Base-by-base conservation (phyloP, 768 basidiomycete genomes). In the Termitomyces titanicus region DNA sequence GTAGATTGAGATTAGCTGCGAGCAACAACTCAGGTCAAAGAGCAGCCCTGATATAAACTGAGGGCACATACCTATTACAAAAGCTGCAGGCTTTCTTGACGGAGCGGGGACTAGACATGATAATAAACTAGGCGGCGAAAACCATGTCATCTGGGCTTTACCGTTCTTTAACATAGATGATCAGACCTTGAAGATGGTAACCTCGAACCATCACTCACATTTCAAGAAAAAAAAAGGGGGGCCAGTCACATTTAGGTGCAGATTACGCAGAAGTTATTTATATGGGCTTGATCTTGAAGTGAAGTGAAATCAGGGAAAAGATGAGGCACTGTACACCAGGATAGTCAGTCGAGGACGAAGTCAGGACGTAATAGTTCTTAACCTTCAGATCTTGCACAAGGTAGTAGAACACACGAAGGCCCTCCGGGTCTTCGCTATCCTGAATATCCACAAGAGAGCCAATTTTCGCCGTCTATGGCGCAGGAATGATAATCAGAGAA, bases 261-360 rank as follows among this genome's bases (percentile, higher is more conserved):
- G 9, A 29, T 29, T 9, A 29, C 29, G 9, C 29, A 9, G 29
- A 29, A 29, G 29, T 29, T 29, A 9, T 29, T 74, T 84, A 92
- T 63, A 93, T 97, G 13, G 95, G 96, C 80, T 99, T 98, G 81
- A 99, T 98, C 77, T 98, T 98, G 88, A 99, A 98, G 79, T 99
- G 95, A 34, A 99, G 83, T 2, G 94, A 92, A 68, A 99, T 98
- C 59, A 99, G 82, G 9, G 96, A 98, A 72, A 98, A 97, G 63
- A 99, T 95, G 57, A 98, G 82, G 74, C 95, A 97, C 96, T 98
- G 65, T 5, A 31, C 27, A 24, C 39, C 6, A 48, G 39, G 5
- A 42, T 27, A 39, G 58, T 20, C 47, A 29, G 11, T 37, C 15
- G 18, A 60, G 10, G 11, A 11, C 10, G 7, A 33, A 49, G 31